Conservation (phyloP, 305 asterid genomes). For the Fraxinus paxiana region DNA sequence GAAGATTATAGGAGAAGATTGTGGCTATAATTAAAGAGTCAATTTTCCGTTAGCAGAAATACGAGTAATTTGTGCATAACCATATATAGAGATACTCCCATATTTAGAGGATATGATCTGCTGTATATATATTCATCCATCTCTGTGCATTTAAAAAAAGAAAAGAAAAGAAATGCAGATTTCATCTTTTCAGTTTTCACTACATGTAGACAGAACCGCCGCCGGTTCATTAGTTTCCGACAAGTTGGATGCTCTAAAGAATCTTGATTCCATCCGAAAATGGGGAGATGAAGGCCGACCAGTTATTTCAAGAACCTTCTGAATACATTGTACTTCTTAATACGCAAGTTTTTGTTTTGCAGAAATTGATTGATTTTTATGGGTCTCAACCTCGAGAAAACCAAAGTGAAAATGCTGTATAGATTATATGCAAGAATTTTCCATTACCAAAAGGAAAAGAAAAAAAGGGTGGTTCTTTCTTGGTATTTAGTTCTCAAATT, state of each 20-base stretch:
- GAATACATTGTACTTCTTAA: conserved; percentile 62
- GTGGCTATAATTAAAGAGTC: too few species aligned
- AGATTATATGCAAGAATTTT: conserved; percentile 21
- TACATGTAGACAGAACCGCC: background rate
- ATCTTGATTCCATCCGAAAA: conserved; percentile 25
- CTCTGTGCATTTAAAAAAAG: too few species aligned
- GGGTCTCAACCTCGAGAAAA: conserved; percentile 25
- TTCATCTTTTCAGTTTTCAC: too few species aligned
- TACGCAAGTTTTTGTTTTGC: conserved; percentile 41
- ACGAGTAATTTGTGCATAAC: too few species aligned
- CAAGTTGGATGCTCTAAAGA: conserved; percentile 63
- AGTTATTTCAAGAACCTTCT: conserved; percentile 60
- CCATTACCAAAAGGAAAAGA: background rate
- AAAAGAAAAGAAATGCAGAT: too few species aligned
- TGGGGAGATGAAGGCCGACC: conserved; percentile 45
- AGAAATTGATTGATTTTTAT: too few species aligned
- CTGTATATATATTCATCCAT: too few species aligned
- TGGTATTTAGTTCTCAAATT: background rate
- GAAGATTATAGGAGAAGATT: too few species aligned
- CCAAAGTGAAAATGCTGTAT: conserved; percentile 29
- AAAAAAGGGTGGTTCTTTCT: conserved; percentile 12
- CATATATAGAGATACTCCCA: too few species aligned
- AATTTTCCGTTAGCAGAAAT: too few species aligned
- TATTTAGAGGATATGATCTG: too few species aligned
- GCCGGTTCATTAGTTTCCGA: conserved; percentile 35